Evolutionary conservation across 495 filamentous ascomycete species (phyloP).

Genomic region (Tuber aestivum): DNA sequence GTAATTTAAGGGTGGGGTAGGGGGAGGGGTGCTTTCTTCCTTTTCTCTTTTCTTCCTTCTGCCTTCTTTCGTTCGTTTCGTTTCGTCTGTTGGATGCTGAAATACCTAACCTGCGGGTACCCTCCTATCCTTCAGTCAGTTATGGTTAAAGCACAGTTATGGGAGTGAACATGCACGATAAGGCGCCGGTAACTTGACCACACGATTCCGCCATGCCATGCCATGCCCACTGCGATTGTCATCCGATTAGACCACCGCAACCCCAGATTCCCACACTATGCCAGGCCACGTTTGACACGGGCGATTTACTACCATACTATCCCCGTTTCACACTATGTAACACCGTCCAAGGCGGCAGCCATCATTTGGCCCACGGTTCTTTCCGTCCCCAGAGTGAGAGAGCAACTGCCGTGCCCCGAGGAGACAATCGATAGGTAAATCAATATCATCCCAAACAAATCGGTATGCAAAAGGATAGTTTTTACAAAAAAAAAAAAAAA

Average conservation of each 20-base stretch:
- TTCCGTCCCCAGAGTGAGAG: neutral
- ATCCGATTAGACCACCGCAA: neutral
- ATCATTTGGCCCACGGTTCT: neutral
- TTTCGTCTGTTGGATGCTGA: neutral
- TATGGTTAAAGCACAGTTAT: neutral
- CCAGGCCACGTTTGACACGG: neutral
- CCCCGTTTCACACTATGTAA: neutral
- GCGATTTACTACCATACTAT: neutral
- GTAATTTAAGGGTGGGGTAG: neutral
- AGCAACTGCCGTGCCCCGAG: neutral
- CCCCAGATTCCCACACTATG: neutral
- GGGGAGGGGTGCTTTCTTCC: neutral
- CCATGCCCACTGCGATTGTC: no score
- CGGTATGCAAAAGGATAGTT: no score
- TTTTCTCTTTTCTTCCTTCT: neutral
- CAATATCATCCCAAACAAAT: neutral
- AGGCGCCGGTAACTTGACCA: neutral
- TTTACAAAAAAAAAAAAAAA: neutral
- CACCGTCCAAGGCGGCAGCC: neutral
- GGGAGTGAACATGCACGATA: neutral
- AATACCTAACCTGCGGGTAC: neutral
- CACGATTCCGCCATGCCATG: neutral
- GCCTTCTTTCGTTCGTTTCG: neutral
- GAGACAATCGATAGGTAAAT: neutral
- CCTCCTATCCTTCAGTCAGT: neutral